These are phyloP conservation scores for Vanrija humicola DNA, from an alignment of 1,284 basidiomycete genomes.

Conservation along the genomic window DNA sequence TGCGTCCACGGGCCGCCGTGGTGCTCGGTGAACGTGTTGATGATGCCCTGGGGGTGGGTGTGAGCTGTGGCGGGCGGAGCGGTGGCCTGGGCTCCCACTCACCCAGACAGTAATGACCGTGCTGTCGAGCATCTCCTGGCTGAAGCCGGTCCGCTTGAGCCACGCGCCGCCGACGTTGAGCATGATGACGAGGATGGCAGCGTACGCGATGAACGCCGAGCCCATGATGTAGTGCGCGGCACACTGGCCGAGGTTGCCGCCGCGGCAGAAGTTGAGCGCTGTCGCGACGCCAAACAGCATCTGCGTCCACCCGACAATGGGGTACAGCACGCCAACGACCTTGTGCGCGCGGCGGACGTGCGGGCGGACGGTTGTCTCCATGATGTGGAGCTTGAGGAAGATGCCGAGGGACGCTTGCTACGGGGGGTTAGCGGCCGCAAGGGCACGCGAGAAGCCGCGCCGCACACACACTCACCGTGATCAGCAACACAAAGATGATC, in stretches of 20 bases:
- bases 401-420: slow-evolving; percentile 71
- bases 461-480: slow-evolving; percentile 36
- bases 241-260: slow-evolving; percentile 70
- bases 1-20: slow-evolving; percentile 75
- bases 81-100: slow-evolving; percentile 33
- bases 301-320: slow-evolving; percentile 78
- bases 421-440: background rate
- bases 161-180: slow-evolving; percentile 77
- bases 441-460: too few relatives aligned
- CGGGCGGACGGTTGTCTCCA: slow-evolving; percentile 71
- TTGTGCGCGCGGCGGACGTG: slow-evolving; percentile 72
- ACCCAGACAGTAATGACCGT: slow-evolving; percentile 87
- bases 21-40: slow-evolving; percentile 94
- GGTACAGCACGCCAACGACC: slow-evolving; percentile 77
- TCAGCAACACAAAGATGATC: slow-evolving; percentile 64
- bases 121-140: slow-evolving; percentile 86
- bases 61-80: background rate
- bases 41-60: slow-evolving; percentile 47
- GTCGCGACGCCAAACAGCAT: slow-evolving; percentile 51
- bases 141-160: slow-evolving; percentile 56
- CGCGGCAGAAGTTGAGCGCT: slow-evolving; percentile 60
- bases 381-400: slow-evolving; percentile 89
- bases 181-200: slow-evolving; percentile 74
- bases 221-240: slow-evolving; percentile 88
- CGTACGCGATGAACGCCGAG: slow-evolving; percentile 78